Evolutionary conservation across 345 rosid genomes (phyloP), one percentile per base, ranked within the genome.

Genomic region (Nasturtium officinale): DNA sequence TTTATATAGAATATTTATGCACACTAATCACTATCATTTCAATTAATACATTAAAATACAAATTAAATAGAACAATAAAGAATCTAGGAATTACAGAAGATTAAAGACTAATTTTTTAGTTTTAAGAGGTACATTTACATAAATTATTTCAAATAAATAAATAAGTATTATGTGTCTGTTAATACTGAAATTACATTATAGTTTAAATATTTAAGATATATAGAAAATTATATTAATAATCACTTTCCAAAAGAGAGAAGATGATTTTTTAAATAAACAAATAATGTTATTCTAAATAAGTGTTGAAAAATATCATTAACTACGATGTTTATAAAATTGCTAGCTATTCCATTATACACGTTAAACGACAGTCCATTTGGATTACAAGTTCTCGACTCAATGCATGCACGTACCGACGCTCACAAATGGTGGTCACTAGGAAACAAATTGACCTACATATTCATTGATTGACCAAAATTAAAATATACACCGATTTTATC

Each of bases 401-500:
- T 65, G 72, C 78, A 73, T 73, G 71, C 58, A 73, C 56, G 63
- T 62, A 72, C 30, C 40, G 30, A 17, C 54, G 37, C 45, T 37
- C 66, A 25, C 25, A n/a, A 33, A 46, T 72, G 72, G 78, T 74
- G 78, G 23, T 74, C 51, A 56, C 60, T 57, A 47, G 23, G 38
- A 57, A 35, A 65, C 77, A 65, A 56, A 43, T 56, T 74, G 56
- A 62, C 76, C 2, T 11, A 11, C 29, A 18, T 59, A 42, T 46
- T 40, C 61, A 7, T 65, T 65, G 30, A 65, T 65, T 65, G 51
- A 65, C 28, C 25, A 23, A 17, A 45, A 25, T 26, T 21, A 35
- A 7, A 23, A 57, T 74, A 74, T 13, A 64, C 77, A 72, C 77
- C 77, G 63, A 63, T 72, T 71, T 51, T 21, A 9, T 61, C 28